Base-by-base conservation (phyloP, 1,284 basidiomycete species). In the Cutaneotrichosporon mucoides region DNA sequence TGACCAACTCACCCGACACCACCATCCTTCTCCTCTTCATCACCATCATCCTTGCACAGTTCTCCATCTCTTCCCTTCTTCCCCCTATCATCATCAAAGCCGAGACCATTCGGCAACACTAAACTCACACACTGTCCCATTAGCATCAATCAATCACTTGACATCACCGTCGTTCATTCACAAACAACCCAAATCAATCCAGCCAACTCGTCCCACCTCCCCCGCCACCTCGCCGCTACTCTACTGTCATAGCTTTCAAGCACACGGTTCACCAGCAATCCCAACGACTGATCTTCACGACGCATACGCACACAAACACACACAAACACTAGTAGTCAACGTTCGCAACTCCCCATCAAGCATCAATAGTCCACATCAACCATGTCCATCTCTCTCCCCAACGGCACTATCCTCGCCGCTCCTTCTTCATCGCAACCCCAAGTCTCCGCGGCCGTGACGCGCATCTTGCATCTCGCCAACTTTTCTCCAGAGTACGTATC, bases 391-490 rank as follows among this genome's bases (percentile, higher is more conserved):
- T 76, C 76, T n/a, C 68, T 76, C n/a, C 71, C 71, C 34, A 72
- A 76, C 68, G 73, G 73, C 37, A 72, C 72, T n/a, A 53, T 75
- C 33, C 69, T 75, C 52, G 62, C 76, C 43, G 67, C 73, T 11
- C 71, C 74, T 45, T 70, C 73, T 1, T 51, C 69, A 15, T 62
- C 68, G 9, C 62, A 70, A 48, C 61, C 69, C 11, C 66, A 66
- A 36, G 85, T 93, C 68, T 94, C 93, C 62, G 93, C 94, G 47
- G 91, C 92, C 40, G 92, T 95, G 65, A 99, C 95, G 47, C 88
- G 94, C 65, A 96, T 99, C 73, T 86, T 99, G 68, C 88, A 85
- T 71, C 82, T 99, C 58, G 87, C 87, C 35, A 90, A 92, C 68
- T 99, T 99, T 75, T 85, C 90, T 7, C 88, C 93, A 71, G 89